Percentiles rank a stretch among this genome's conserved stretches.
These are phyloP conservation scores for Silene coronaria DNA, from an alignment of 179 eudicot species.

Conservation along the genomic window DNA sequence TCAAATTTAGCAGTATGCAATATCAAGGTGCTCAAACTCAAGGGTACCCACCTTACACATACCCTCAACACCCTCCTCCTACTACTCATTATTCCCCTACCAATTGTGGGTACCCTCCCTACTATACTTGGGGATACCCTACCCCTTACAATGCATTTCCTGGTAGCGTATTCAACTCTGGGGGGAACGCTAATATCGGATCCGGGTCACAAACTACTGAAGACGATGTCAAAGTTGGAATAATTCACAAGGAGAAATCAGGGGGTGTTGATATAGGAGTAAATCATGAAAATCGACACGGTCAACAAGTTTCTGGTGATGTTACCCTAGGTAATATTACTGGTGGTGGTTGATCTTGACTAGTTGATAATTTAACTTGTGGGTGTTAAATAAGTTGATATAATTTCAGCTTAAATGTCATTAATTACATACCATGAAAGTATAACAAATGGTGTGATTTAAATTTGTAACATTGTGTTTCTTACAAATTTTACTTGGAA, in stretches of 20 bases:
- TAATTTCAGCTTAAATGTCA: neutral
- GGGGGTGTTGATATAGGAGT: constrained; percentile 19
- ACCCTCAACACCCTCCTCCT: constrained; percentile 15
- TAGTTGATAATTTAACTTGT: neutral
- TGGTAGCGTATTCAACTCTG: constrained; percentile 23
- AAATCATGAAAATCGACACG: constrained; percentile 12
- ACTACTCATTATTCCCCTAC: constrained; percentile 14
- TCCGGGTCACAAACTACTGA: constrained; percentile 27
- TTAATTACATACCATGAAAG: neutral
- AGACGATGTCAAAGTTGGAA: constrained; percentile 22
- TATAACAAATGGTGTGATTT: constrained; percentile 6
- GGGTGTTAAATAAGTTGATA: neutral
- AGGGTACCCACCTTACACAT: constrained; percentile 19
- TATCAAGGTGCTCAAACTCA: constrained; percentile 21
- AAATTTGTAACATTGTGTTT: constrained; percentile 4
- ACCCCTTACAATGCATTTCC: constrained; percentile 31
- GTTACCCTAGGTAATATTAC: constrained; percentile 23
- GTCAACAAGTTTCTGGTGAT: constrained; percentile 16
- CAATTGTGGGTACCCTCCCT: constrained; percentile 25
- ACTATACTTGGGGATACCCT: constrained; percentile 31
- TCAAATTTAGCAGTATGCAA: constrained; percentile 18
- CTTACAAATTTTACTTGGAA: constrained; percentile 7
- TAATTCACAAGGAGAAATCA: constrained; percentile 17
- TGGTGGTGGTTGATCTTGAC: constrained; percentile 3
- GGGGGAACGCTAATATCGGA: constrained; percentile 23